Evolutionary conservation across 1,139 yeast genomes (phyloP), one percentile per base, ranked within the genome.

Genomic region (Sporopachydermia cereana): DNA sequence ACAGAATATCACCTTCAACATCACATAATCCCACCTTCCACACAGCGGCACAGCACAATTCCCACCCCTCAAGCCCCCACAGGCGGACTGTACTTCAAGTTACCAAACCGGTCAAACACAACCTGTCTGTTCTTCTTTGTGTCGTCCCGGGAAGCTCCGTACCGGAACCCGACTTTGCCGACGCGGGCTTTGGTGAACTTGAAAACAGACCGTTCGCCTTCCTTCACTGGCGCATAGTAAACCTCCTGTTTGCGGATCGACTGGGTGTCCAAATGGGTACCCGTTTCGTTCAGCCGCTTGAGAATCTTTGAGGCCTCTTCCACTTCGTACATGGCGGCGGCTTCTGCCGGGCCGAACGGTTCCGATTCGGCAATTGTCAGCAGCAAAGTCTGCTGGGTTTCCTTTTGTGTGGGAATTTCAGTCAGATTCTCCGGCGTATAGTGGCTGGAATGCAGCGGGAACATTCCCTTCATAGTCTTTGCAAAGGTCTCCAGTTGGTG

Each of bases 281-380:
- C 73, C 44, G 72, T 68, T 51, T 78, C 76, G 9, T 86, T 69
- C 51, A 85, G 71, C 56, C 74, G 74, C 53, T 77, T 77, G 54
- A 86, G 71, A 2, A 93, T 83, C 42, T 73, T 78, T 45, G 77
- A 74, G 39, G 97, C 96, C 20, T 95, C 94, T 59, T 85, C 91
- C 52, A 89, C 71, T 42, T 75, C 88, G 54, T 85, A 76, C 41
- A 84, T 74, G 49, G 77, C 69, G 44, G 98, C 96, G n/a, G 98
- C 96, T 59, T 91, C 97, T 5, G 88, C 74, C 4, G 97, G 95
- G 3, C 96, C 96, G 62, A 89, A 89, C n/a, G 96, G 95, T 64
- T 88, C 94, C 20, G 89, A 79, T 66, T 91, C 97, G 14, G 96
- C 91, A 60, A 91, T 81, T 21, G 94, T 83, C 60, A 86, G 66